Evolutionary conservation across 257 asterid genomes (phyloP).

Genomic region (Przewalskia tangutica): DNA sequence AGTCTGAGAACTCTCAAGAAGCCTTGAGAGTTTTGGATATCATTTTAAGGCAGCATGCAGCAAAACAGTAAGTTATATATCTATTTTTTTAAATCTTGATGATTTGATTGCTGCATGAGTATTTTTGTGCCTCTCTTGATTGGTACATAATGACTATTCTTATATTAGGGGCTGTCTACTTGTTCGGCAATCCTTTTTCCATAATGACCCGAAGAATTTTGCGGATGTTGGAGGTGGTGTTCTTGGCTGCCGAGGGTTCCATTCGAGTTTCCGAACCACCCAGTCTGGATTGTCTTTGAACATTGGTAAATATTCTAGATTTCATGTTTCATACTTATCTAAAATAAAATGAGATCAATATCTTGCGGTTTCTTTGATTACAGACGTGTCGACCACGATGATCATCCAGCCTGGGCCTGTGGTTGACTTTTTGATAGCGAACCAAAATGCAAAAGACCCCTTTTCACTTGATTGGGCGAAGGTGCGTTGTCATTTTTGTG

Average conservation of each 20-base stretch:
- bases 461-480: slow-evolving; percentile 70
- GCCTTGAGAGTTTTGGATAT: slow-evolving; percentile 83
- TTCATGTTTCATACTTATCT: not conserved
- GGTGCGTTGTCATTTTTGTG: slow-evolving; percentile 19
- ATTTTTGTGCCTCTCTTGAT: not conserved
- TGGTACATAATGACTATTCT: not conserved
- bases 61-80: slow-evolving; percentile 67
- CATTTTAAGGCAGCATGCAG: slow-evolving; percentile 93
- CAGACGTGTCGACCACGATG: slow-evolving; percentile 91
- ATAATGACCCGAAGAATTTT: slow-evolving; percentile 59
- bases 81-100: not conserved
- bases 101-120: not conserved
- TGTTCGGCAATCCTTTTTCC: slow-evolving; percentile 80
- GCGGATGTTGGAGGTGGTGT: slow-evolving; percentile 87
- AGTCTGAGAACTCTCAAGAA: slow-evolving; percentile 74
- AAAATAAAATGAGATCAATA: not conserved
- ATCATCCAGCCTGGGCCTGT: slow-evolving; percentile 79
- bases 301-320: slow-evolving; percentile 40
- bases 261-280: slow-evolving; percentile 75
- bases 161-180: slow-evolving; percentile 70
- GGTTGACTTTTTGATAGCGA: slow-evolving; percentile 57
- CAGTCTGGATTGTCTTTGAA: slow-evolving; percentile 83
- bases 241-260: slow-evolving; percentile 86
- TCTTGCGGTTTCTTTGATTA: not conserved
- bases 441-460: slow-evolving; percentile 74